Evolutionary conservation across 805 yeast species (phyloP).

Genomic region (Peterozyma toletana): DNA sequence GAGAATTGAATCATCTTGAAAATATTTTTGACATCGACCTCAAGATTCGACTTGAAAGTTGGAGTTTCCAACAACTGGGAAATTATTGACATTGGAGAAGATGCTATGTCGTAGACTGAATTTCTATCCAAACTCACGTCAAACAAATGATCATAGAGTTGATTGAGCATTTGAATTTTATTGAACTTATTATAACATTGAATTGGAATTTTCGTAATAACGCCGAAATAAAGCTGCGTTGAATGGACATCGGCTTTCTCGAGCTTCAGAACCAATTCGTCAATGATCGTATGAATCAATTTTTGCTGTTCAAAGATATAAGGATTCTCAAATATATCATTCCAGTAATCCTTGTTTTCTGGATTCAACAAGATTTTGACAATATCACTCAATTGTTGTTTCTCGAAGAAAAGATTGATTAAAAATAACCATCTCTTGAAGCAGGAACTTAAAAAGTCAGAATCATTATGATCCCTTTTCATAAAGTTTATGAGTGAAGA

Average conservation of each 20-base stretch:
- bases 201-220: constrained; percentile 33
- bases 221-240: background rate
- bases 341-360: constrained; percentile 12
- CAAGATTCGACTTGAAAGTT: constrained; percentile 46
- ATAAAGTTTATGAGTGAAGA: constrained; percentile 19
- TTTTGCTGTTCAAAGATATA: constrained; percentile 41
- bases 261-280: constrained; percentile 2
- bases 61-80: constrained; percentile 39
- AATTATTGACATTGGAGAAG: constrained; percentile 18
- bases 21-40: constrained; percentile 26
- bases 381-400: constrained; percentile 21
- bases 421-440: constrained; percentile 53
- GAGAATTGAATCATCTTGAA: constrained; percentile 13
- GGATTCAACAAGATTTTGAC: constrained; percentile 19
- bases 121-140: background rate
- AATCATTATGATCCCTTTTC: constrained; percentile 5
- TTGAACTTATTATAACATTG: constrained; percentile 34
- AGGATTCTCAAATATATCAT: constrained; percentile 24
- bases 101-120: constrained; percentile 3
- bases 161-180: constrained; percentile 23
- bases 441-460: constrained; percentile 14
- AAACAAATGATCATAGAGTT: constrained; percentile 9
- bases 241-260: background rate
- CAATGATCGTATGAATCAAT: constrained; percentile 21
- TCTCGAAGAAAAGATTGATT: constrained; percentile 25